These are phyloP conservation scores for Ascochyta lentis DNA, from an alignment of 2,329 filamentous ascomycete genomes.

Conservation along the genomic window DNA sequence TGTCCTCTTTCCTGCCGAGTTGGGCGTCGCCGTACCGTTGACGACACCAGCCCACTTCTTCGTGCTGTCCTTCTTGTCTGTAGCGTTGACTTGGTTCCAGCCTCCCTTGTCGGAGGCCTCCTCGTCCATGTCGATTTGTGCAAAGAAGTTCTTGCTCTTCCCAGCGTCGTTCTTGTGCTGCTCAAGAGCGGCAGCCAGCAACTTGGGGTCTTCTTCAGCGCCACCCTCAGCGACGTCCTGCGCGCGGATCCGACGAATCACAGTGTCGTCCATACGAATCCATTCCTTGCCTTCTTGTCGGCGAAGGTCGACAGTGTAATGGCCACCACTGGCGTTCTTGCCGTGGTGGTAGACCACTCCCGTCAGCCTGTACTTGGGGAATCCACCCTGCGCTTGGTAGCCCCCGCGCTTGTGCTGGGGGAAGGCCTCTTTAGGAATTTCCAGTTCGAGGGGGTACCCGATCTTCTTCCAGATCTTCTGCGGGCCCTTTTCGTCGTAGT, in stretches of 20 bases:
- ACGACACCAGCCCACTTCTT: conserved; percentile 71
- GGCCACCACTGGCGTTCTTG: conserved; percentile 92
- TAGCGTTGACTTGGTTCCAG: conserved; percentile 87
- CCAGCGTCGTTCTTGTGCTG: conserved; percentile 66
- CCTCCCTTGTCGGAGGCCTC: conserved; percentile 70
- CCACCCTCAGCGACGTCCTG: conserved; percentile 90
- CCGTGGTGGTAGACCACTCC: conserved; percentile 97
- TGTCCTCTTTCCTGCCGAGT: conserved; percentile 58
- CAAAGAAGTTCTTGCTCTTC: conserved; percentile 74
- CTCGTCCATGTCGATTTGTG: conserved; percentile 65
- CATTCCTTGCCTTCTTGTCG: conserved; percentile 95
- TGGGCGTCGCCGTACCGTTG: conserved; percentile 68
- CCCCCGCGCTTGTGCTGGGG: conserved; percentile 74
- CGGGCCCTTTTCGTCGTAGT: conserved; percentile 88
- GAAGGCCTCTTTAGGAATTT: conserved; percentile 90
- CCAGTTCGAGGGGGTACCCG: conserved; percentile 91
- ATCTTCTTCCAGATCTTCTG: conserved; percentile 99
- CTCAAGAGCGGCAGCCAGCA: conserved; percentile 70
- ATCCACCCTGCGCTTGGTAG: conserved; percentile 68
- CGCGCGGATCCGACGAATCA: conserved; percentile 81
- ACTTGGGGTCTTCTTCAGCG: conserved; percentile 77
- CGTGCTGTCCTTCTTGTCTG: conserved; percentile 57
- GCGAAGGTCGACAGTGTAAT: conserved; percentile 97
- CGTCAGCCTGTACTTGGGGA: conserved; percentile 84
- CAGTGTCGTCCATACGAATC: conserved; percentile 94